Conservation (phyloP, 2,329 filamentous ascomycete species). For the Elsinoe necatrix region DNA sequence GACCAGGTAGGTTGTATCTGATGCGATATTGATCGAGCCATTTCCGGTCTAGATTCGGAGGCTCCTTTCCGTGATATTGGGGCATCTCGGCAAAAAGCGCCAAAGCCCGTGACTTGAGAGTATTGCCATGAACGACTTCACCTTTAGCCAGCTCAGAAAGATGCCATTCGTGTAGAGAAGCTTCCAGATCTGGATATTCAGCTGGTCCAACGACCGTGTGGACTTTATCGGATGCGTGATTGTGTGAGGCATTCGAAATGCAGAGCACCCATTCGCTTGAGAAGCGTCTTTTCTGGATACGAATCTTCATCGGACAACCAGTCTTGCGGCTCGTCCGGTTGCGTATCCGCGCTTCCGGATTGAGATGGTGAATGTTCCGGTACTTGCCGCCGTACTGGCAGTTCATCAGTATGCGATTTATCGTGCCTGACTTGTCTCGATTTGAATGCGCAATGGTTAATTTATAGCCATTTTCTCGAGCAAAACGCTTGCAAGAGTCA, state of each 20-base stretch:
- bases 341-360: slow-evolving; percentile 20
- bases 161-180: slow-evolving; percentile 21
- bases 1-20: slow-evolving; percentile 19
- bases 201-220: slow-evolving; percentile 14
- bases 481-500: slow-evolving; percentile 19
- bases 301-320: slow-evolving; percentile 21
- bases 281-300: slow-evolving; percentile 20
- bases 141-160: slow-evolving; percentile 18
- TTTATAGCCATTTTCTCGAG: slow-evolving; percentile 19
- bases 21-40: slow-evolving; percentile 22
- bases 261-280: slow-evolving; percentile 20
- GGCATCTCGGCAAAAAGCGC: slow-evolving; percentile 21
- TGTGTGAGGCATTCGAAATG: slow-evolving; percentile 20
- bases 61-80: slow-evolving; percentile 19
- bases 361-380: slow-evolving; percentile 19
- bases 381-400: slow-evolving; percentile 21
- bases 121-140: slow-evolving; percentile 20
- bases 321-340: slow-evolving; percentile 21
- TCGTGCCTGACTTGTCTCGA: slow-evolving; percentile 18
- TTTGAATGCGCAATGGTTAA: slow-evolving; percentile 22
- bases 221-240: slow-evolving; percentile 18
- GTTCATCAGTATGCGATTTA: slow-evolving; percentile 19
- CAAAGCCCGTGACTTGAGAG: slow-evolving; percentile 21
- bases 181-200: slow-evolving; percentile 20
- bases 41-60: slow-evolving; percentile 19